Base-by-base conservation (phyloP, 2,329 filamentous ascomycete species). In the Coniochaeta ligniaria region DNA sequence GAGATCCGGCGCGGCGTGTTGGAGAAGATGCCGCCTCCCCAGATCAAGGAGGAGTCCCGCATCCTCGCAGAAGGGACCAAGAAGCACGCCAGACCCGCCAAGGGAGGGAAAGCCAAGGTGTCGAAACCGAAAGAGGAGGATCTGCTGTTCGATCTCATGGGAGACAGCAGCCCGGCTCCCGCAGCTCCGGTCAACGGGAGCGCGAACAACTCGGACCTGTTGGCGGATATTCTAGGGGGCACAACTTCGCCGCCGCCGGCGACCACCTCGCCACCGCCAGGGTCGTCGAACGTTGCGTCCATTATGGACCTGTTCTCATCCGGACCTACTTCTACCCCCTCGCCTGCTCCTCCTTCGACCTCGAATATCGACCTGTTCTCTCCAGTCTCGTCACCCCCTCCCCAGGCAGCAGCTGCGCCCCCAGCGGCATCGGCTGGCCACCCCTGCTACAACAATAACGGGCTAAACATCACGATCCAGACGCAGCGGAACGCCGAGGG, bases 11-110 rank as follows among this genome's bases (percentile, higher is more conserved):
- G 84, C 62, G 95, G 95, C 61, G 95, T 99, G 2, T 79, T 99
- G 12, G 95, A 99, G 76, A 96, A 95, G 74, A 99, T 99, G 96
- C 95, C 95, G 8, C 86, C 95, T 1, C 95, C 95, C 9, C 94
- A 98, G 73, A 98, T 99, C 70, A 92, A 94, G 66, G 95, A 99
- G 72, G 92, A 96, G 73, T 94, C 95, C 60, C 84, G 94, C 62
- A 93, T 97, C 3, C 80, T 99, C 20, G 93, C 93, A 50, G 90
- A 94, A 69, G 88, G 92, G 7, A 63, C 72, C 26, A 73, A 74
- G 62, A 87, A 87, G 73, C 84, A 88, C 68, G 80, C 84, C 73
- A 86, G 88, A 70, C 79, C 84, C 57, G 82, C 85, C 62, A 91
- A 90, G 71, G 86, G 92, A 67, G 86, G 92, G 67, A 91, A 88